Percentiles rank a stretch among this genome's conserved stretches.
These are phyloP conservation scores for Aspergillus campestris DNA, from an alignment of 495 filamentous ascomycete species.

Conservation along the genomic window DNA sequence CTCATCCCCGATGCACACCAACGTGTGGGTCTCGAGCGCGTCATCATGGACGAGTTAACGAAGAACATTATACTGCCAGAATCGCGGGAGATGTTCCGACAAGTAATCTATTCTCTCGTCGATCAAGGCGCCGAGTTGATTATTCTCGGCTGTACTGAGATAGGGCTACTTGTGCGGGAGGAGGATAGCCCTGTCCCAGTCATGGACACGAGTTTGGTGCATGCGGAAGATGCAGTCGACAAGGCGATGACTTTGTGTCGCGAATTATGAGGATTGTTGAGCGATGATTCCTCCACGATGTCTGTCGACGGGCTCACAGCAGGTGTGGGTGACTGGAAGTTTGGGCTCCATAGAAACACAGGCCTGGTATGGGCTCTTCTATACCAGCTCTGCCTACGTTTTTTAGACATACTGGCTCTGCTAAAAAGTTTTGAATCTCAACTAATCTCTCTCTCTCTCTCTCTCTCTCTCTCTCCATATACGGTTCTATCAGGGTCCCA, in stretches of 20 bases:
- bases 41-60: not conserved
- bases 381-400: too few relatives aligned
- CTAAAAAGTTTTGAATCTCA: too few relatives aligned
- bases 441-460: too few relatives aligned
- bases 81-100: conserved; percentile 1
- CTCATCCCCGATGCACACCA: not conserved
- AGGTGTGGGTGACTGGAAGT: too few relatives aligned
- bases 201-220: conserved; percentile 12
- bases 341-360: too few relatives aligned
- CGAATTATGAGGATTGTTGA: too few relatives aligned
- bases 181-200: conserved; percentile 8
- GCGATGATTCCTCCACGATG: too few relatives aligned
- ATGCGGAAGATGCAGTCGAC: conserved; percentile 13
- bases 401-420: too few relatives aligned
- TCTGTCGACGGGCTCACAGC: too few relatives aligned
- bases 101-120: conserved; percentile 4
- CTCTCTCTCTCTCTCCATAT: too few relatives aligned
- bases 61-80: conserved; percentile 5
- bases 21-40: not conserved
- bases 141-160: conserved; percentile 16
- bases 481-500: too few relatives aligned
- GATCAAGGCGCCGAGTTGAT: conserved; percentile 6
- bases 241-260: not conserved
- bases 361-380: too few relatives aligned
- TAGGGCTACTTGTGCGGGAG: conserved; percentile 7